These are phyloP conservation scores for Trifolium subterraneum DNA, from an alignment of 306 rosid genomes.

Conservation along the genomic window DNA sequence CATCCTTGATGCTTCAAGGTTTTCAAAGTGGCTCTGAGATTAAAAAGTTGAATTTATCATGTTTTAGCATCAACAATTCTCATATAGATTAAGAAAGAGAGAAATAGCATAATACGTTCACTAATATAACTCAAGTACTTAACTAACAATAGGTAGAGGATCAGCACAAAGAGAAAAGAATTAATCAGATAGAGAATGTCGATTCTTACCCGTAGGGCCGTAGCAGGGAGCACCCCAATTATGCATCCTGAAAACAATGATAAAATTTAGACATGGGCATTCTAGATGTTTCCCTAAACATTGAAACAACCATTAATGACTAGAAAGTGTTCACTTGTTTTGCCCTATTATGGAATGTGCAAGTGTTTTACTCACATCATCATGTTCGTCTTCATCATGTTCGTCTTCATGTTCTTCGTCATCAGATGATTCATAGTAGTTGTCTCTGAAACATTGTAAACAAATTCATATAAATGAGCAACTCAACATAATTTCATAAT, in stretches of 20 bases:
- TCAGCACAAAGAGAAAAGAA: no score
- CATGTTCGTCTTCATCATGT: slow-evolving; percentile 44
- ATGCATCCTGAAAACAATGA: neutral
- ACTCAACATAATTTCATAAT: neutral
- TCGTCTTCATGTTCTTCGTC: no score
- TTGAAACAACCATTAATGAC: neutral
- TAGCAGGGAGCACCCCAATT: neutral
- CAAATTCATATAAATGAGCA: neutral
- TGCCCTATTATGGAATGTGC: neutral
- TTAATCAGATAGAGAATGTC: neutral
- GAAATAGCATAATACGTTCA: no score
- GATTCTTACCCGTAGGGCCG: neutral
- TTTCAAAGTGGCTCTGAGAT: slow-evolving; percentile 25
- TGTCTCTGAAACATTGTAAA: neutral
- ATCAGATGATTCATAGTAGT: slow-evolving; percentile 20
- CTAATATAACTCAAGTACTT: no score
- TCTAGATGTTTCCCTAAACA: neutral
- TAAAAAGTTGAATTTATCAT: slow-evolving; percentile 6
- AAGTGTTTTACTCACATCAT: slow-evolving; percentile 43
- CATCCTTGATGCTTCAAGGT: slow-evolving; percentile 76
- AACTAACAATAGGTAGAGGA: no score
- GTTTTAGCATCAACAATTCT: no score
- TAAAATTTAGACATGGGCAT: neutral
- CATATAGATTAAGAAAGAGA: neutral
- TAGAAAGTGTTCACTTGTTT: neutral